Base-by-base conservation (phyloP, 2,329 filamentous ascomycete genomes). In the Ophiocordyceps australis region DNA sequence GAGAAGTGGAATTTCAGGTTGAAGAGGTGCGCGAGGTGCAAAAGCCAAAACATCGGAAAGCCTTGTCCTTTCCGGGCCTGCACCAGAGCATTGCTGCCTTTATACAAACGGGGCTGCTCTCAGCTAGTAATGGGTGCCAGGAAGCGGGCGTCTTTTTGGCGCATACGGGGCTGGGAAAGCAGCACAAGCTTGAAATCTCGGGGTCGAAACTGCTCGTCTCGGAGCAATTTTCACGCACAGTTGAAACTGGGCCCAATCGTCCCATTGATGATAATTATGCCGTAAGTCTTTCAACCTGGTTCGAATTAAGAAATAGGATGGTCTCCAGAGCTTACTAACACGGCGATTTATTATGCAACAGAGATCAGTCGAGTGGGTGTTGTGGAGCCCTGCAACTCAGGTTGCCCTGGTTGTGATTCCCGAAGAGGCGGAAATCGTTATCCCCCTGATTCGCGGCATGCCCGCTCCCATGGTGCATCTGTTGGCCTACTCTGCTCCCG, bases 391-490 rank as follows among this genome's bases (percentile, higher is more conserved):
- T 0, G n/a, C 35, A 0, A 47, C 48, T 0, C 37, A 62, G 7
- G 58, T 51, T 0, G 72, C 59, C 0, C 32, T 79, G 0, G 40
- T 78, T 3, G 38, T 78, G 2, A 67, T 65, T 16, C 65, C 70
- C 0, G 72, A 78, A 34, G 74, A 79, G 39, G 68, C 60, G 0
- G 66, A 78, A 28, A 23, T 37, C 0, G 33, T 76, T 0, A 52
- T 78, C 4, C 52, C 54, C 0, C 32, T 53, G 0, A 33, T 74
- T 5, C 43, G 42, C 2, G 27, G 28, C 1, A 22, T 15, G 1
- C 17, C 26, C 2, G 28, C 20, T 11, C 28, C 35, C 1, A 19
- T 26, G 2, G 54, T 56, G 0, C 52, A 63, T 28, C 46, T 77
- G 0, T 36, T 75, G 1, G 46, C 55, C 0, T 78, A 78, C 31